These are phyloP conservation scores for Russula griseocarnosa DNA, from an alignment of 768 basidiomycete species.

Conservation along the genomic window DNA sequence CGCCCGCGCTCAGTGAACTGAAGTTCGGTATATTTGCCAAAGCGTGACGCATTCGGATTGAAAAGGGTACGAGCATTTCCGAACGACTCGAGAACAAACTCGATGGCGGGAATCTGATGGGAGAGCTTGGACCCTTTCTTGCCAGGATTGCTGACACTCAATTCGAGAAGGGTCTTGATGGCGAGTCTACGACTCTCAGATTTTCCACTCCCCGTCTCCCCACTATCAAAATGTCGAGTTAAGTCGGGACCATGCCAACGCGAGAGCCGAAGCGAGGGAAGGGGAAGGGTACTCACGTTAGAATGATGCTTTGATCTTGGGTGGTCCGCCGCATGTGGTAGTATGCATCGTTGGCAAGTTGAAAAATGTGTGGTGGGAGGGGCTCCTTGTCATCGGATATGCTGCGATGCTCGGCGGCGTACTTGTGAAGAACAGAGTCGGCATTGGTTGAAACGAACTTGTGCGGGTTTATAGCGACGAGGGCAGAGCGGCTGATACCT, in stretches of 20 bases:
- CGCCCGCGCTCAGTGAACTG: conserved; percentile 94
- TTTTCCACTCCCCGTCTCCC: conserved; percentile 91
- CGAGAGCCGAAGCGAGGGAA: neutral
- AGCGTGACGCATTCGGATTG: conserved; percentile 93
- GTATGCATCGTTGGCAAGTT: conserved; percentile 86
- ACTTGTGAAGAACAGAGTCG: conserved; percentile 80
- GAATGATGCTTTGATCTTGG: conserved; percentile 88
- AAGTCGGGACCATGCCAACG: neutral
- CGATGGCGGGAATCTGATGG: conserved; percentile 81
- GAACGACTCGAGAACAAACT: conserved; percentile 94
- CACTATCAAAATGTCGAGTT: conserved; percentile 44
- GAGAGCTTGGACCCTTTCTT: conserved; percentile 93
- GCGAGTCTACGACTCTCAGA: conserved; percentile 87
- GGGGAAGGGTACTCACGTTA: conserved; percentile 54
- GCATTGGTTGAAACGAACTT: conserved; percentile 82
- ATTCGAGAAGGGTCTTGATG: conserved; percentile 88
- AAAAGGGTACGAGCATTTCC: conserved; percentile 89
- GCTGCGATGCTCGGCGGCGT: conserved; percentile 81
- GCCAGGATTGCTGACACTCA: conserved; percentile 81
- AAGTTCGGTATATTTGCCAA: conserved; percentile 96
- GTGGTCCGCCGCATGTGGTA: conserved; percentile 93
- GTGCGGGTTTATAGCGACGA: conserved; percentile 91
- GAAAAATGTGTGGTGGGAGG: conserved; percentile 85
- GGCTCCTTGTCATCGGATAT: conserved; percentile 56
- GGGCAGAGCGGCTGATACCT: conserved; percentile 57